phyloP scores from a whole-genome alignment of 2,329 filamentous ascomycete species.

The Fusarium pseudoanthophilum region DNA sequence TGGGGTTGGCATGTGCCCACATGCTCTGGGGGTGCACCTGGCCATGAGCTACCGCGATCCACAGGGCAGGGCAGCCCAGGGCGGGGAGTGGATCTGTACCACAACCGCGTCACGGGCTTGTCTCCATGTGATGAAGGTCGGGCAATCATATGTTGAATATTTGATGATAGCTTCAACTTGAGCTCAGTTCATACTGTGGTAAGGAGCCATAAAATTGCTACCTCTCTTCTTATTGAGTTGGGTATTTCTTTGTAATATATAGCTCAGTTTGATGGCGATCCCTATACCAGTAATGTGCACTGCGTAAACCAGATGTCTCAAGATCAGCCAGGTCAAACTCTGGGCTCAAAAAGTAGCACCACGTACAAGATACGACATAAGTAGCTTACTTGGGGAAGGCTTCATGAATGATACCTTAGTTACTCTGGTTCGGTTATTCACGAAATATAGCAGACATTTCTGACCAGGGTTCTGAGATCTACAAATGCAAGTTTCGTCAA shows the following conservation, averaged over 20 bases:
- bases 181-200: too few species aligned
- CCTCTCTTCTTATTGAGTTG: fast-evolving
- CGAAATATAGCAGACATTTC: not conserved
- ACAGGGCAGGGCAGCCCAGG: slow-evolving; percentile 9
- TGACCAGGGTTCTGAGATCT: not conserved
- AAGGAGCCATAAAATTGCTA: not conserved
- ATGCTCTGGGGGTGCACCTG: slow-evolving; percentile 32
- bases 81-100: slow-evolving; percentile 33
- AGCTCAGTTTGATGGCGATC: not conserved
- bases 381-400: not conserved
- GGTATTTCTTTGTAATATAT: too few species aligned
- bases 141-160: not conserved
- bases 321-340: not conserved
- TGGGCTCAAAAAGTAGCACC: not conserved
- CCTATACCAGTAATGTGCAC: not conserved
- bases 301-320: not conserved
- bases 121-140: slow-evolving; percentile 29
- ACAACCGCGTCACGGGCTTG: slow-evolving; percentile 25
- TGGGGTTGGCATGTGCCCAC: slow-evolving; percentile 39
- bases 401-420: too few species aligned
- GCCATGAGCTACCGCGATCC: slow-evolving; percentile 35
- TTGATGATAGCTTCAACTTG: not conserved
- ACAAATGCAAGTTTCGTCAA: not conserved
- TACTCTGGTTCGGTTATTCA: not conserved
- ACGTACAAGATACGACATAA: not conserved